Base-by-base conservation (phyloP, 306 rosid genomes). In the Rubus idaeus region DNA sequence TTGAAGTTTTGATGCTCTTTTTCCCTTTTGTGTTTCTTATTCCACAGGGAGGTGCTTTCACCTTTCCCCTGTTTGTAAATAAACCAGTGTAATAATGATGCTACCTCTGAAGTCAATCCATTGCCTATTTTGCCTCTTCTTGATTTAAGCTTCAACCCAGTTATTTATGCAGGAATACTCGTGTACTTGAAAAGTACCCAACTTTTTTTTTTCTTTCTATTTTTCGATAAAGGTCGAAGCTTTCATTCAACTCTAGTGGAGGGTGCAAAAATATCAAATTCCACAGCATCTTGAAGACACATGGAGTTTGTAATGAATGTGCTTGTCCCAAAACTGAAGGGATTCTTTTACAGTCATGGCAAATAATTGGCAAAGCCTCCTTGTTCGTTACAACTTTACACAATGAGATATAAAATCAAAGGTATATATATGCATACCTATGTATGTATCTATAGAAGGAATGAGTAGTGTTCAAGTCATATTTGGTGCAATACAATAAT, bases 51-150 rank as follows among this genome's bases (percentile, higher is more conserved):
- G 74, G 44, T 68, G 74, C 45, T 50, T 17, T 50, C 2, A 16
- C 63, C 62, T 52, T 57, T 51, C 8, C n/a, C 60, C 5, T 56
- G 4, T 57, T 39, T 6, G 56, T 57, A 23, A 21, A 37, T 6
- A n/a, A 52, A 17, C 6, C 7, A 20, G 63, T 12, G 76, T 39
- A 71, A 21, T 21, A 40, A 73, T 3, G 13, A 56, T 8, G 55
- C 68, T 73, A 42, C 68, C 68, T 57, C 3, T 57, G 68, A 35
- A 44, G 77, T 56, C 12, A 41, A 55, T 73, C 49, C 61, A 71
- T 17, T 42, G 49, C 40, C 23, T 3, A 56, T 30, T 61, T 5
- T 26, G 10, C 18, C 30, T 51, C 17, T 37, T 50, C 30, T 8
- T 57, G 14, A 11, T 21, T 37, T 23, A 21, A 42, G 41, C 52